Conservation (phyloP, 495 filamentous ascomycete genomes). For the Viridothelium virens region DNA sequence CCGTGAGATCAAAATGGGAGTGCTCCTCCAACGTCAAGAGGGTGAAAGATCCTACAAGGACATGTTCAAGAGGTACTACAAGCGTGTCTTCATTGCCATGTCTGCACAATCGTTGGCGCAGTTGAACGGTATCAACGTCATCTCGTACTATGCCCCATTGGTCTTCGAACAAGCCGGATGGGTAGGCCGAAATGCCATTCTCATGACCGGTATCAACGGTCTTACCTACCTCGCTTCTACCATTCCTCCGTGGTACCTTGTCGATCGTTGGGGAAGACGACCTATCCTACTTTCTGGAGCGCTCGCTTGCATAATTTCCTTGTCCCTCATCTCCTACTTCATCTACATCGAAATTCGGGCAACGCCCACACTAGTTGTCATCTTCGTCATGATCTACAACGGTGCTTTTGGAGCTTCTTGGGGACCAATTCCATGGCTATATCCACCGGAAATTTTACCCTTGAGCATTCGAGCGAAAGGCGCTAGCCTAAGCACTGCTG, state of each 20-base stretch:
- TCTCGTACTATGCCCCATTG: constrained; percentile 94
- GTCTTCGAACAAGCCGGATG: constrained; percentile 96
- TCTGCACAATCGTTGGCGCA: constrained; percentile 93
- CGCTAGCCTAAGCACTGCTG: constrained; percentile 88
- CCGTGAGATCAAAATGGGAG: constrained; percentile 97
- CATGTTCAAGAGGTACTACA: constrained; percentile 90
- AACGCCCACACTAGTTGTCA: constrained; percentile 77
- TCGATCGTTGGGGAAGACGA: constrained; percentile 86
- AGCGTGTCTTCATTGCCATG: constrained; percentile 97
- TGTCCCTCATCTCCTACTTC: constrained; percentile 93
- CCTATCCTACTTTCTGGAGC: constrained; percentile 87
- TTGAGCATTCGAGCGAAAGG: constrained; percentile 97
- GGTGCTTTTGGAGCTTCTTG: constrained; percentile 97
- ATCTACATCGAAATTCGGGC: constrained; percentile 72
- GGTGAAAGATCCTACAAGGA: constrained; percentile 85
- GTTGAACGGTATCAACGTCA: constrained; percentile 98
- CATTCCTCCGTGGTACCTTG: constrained; percentile 93
- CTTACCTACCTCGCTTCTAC: constrained; percentile 86
- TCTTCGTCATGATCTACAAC: constrained; percentile 98
- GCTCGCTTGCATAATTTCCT: constrained; percentile 78
- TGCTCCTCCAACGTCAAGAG: constrained; percentile 85
- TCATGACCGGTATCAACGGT: constrained; percentile 97
- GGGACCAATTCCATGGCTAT: constrained; percentile 97
- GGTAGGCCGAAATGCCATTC: constrained; percentile 77
- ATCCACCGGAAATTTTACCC: constrained; percentile 94